Evolutionary conservation across 2,329 filamentous ascomycete species (phyloP).

Genomic region (Xylariaceae sp.): DNA sequence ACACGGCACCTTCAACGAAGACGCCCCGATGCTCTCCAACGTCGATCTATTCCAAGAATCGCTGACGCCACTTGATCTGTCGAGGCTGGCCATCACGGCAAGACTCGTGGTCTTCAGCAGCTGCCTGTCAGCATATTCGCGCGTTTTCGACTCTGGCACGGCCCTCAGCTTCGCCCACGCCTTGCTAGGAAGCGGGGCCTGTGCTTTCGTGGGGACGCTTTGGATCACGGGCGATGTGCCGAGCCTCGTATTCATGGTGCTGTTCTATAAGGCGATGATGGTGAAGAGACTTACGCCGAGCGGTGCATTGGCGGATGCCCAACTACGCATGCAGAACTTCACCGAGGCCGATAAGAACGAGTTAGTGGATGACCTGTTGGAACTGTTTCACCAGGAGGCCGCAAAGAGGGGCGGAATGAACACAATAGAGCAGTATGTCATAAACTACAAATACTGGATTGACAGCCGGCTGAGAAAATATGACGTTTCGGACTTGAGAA

Average conservation of each 20-base stretch:
- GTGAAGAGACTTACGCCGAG: constrained; percentile 8
- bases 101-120: constrained; percentile 22
- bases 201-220: constrained; percentile 19
- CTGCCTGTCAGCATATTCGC: constrained; percentile 21
- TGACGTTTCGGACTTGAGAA: constrained; percentile 11
- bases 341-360: constrained; percentile 13
- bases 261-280: constrained; percentile 25
- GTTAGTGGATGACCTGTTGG: constrained; percentile 11
- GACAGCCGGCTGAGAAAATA: constrained; percentile 16
- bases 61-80: constrained; percentile 20
- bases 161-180: constrained; percentile 24
- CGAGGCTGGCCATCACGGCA: constrained; percentile 14
- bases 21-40: constrained; percentile 21
- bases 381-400: constrained; percentile 12
- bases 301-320: constrained; percentile 12
- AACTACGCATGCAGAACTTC: constrained; percentile 14
- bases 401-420: constrained; percentile 3
- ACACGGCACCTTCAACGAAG: constrained; percentile 22
- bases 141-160: constrained; percentile 21
- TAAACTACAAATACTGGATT: constrained; percentile 24
- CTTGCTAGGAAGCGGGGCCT: constrained; percentile 16
- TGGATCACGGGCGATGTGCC: constrained; percentile 22
- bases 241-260: constrained; percentile 23
- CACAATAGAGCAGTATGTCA: constrained; percentile 15
- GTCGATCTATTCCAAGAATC: constrained; percentile 21